phyloP scores from a whole-genome alignment of 2,329 filamentous ascomycete species.

The Hypocreales sp. region DNA sequence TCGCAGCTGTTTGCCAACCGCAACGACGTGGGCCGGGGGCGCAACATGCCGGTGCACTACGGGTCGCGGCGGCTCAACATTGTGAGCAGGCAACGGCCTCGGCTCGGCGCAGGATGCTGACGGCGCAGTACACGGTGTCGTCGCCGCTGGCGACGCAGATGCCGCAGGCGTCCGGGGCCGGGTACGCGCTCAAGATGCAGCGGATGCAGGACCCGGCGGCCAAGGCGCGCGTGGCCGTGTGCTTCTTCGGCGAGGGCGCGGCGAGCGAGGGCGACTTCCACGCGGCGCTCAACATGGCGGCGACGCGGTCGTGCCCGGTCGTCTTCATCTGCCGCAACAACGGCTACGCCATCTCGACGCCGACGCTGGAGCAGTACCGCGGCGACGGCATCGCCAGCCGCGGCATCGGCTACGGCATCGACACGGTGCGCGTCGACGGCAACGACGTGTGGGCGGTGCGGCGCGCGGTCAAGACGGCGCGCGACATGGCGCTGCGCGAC shows the following conservation, averaged over 20 bases:
- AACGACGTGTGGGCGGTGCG: slow-evolving; percentile 86
- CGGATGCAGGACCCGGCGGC: slow-evolving; percentile 53
- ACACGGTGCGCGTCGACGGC: slow-evolving; percentile 84
- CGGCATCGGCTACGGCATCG: slow-evolving; percentile 83
- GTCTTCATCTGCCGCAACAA: slow-evolving; percentile 90
- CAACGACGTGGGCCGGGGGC: slow-evolving; percentile 63
- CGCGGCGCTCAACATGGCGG: slow-evolving; percentile 78
- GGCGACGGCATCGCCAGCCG: slow-evolving; percentile 82
- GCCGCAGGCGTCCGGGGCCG: slow-evolving; percentile 74
- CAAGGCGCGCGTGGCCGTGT: slow-evolving; percentile 55
- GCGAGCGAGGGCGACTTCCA: slow-evolving; percentile 89
- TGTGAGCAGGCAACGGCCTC: slow-evolving; percentile 28
- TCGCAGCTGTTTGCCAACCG: slow-evolving; percentile 81
- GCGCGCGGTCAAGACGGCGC: slow-evolving; percentile 62
- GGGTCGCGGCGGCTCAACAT: slow-evolving; percentile 73
- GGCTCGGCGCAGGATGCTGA: neutral
- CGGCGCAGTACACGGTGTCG: slow-evolving; percentile 58
- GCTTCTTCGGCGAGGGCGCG: slow-evolving; percentile 84
- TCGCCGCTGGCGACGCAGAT: slow-evolving; percentile 80
- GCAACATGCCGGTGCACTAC: slow-evolving; percentile 98
- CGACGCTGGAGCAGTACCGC: slow-evolving; percentile 79
- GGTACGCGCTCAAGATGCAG: slow-evolving; percentile 77
- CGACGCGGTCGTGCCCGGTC: slow-evolving; percentile 73
- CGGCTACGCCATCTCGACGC: slow-evolving; percentile 80
- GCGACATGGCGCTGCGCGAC: slow-evolving; percentile 61